Evolutionary conservation across 495 filamentous ascomycete genomes (phyloP).

Genomic region (Penicillium lividum): DNA sequence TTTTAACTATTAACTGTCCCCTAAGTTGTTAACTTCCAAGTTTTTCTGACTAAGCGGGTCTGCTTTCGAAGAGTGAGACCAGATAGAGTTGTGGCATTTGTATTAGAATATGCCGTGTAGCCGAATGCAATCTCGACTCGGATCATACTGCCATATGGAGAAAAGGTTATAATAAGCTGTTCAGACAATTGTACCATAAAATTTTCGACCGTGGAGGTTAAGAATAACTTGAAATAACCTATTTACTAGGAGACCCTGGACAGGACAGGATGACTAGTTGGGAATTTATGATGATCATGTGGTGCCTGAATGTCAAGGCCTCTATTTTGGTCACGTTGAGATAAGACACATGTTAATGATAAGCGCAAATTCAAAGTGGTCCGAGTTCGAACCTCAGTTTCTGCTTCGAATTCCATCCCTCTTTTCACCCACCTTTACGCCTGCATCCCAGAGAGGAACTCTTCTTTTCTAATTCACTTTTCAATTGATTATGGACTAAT

Average conservation of each 20-base stretch:
- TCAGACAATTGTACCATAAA: too few species aligned
- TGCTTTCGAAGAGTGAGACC: background rate
- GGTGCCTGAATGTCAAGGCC: slow-evolving; percentile 1
- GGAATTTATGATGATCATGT: background rate
- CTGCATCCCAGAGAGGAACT: background rate
- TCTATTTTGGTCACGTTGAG: background rate
- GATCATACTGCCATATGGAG: background rate
- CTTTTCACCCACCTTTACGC: background rate
- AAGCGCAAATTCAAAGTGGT: slow-evolving; percentile 19
- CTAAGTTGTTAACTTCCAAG: too few species aligned
- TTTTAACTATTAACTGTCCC: too few species aligned
- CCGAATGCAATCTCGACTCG: background rate
- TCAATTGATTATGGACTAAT: slow-evolving; percentile 19
- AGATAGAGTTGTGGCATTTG: too few species aligned
- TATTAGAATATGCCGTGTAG: background rate
- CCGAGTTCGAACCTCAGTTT: slow-evolving; percentile 41
- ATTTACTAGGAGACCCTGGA: too few species aligned
- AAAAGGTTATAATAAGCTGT: too few species aligned
- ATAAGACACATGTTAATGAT: slow-evolving; percentile 5
- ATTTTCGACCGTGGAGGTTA: too few species aligned
- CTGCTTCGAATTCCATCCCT: slow-evolving; percentile 26
- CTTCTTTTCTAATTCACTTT: background rate
- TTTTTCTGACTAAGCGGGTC: slow-evolving; percentile 6
- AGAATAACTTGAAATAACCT: too few species aligned
- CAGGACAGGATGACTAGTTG: too few species aligned